Percentiles rank a stretch among this genome's conserved stretches.
phyloP scores from a whole-genome alignment of 2,329 filamentous ascomycete species.

The Zymoseptoria passerinii region DNA sequence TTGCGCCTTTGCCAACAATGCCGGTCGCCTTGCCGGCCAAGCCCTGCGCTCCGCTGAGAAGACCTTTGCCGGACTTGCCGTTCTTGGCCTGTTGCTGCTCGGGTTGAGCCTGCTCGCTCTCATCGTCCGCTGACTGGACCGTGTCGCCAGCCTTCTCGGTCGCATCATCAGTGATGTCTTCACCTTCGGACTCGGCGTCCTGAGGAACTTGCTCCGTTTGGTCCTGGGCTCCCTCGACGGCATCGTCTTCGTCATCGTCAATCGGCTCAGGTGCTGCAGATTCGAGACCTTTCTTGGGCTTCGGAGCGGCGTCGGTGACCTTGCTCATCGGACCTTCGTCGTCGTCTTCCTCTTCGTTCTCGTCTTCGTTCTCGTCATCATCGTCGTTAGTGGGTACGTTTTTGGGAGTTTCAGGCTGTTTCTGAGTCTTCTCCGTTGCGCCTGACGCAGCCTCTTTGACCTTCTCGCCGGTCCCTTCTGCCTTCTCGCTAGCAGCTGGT shows the following conservation, averaged over 20 bases:
- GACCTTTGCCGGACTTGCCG: conserved; percentile 28
- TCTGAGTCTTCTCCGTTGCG: conserved; percentile 28
- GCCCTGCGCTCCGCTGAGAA: conserved; percentile 38
- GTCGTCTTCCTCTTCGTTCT: conserved; percentile 31
- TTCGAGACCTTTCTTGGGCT: conserved; percentile 38
- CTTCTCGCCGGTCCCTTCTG: conserved; percentile 28
- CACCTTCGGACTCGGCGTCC: conserved; percentile 29
- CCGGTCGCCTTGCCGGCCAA: conserved; percentile 41
- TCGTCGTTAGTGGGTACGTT: conserved; percentile 20
- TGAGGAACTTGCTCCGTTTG: conserved; percentile 39
- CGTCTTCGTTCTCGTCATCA: conserved; percentile 31
- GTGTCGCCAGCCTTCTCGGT: conserved; percentile 35
- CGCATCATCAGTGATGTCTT: conserved; percentile 34
- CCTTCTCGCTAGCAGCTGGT: conserved; percentile 31
- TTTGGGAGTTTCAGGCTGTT: conserved; percentile 30
- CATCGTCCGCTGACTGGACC: conserved; percentile 27
- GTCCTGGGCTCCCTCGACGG: conserved; percentile 31
- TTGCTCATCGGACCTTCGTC: conserved; percentile 36
- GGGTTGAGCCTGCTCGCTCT: conserved; percentile 21
- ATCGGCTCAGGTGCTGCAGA: conserved; percentile 41
- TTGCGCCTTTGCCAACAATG: conserved; percentile 37
- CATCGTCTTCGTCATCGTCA: conserved; percentile 31
- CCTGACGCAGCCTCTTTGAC: conserved; percentile 21
- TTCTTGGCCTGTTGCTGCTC: conserved; percentile 19
- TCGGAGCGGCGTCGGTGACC: conserved; percentile 39